Evolutionary conservation across 345 rosid species (phyloP).

Genomic region (Hypericum androsaemum): DNA sequence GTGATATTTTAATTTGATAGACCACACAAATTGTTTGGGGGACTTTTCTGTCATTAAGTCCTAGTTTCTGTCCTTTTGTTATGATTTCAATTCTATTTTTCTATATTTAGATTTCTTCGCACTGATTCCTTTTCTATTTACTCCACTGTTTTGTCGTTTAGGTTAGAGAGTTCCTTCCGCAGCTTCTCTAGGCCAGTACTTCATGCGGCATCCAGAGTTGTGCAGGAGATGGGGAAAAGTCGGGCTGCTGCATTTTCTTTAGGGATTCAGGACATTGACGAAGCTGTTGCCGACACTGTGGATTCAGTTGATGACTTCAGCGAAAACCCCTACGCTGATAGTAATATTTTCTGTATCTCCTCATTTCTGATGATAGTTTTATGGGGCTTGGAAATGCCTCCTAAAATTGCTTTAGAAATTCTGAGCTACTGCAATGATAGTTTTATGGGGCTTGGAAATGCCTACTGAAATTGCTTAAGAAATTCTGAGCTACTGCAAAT

Average conservation of each 20-base stretch:
- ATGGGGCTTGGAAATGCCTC: too few species aligned
- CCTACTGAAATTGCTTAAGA: too few species aligned
- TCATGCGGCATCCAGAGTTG: conserved; percentile 98
- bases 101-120: not conserved
- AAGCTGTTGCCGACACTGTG: conserved; percentile 51
- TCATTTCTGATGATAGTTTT: not conserved
- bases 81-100: not conserved
- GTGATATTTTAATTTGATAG: too few species aligned
- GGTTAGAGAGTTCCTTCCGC: conserved; percentile 98
- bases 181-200: conserved; percentile 99
- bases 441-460: too few species aligned
- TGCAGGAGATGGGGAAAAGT: conserved; percentile 97
- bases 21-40: too few species aligned
- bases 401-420: too few species aligned
- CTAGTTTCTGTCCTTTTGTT: not conserved
- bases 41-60: too few species aligned
- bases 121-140: conserved; percentile 5
- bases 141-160: conserved; percentile 13
- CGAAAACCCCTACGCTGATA: conserved; percentile 78
- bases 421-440: too few species aligned
- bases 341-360: conserved; percentile 23
- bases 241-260: conserved; percentile 93
- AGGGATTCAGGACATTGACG: conserved; percentile 89
- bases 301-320: conserved; percentile 63
- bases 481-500: too few species aligned